These are phyloP conservation scores for Acanthamoeba sp. DNA, from an alignment of 208 protist species.

Conservation along the genomic window DNA sequence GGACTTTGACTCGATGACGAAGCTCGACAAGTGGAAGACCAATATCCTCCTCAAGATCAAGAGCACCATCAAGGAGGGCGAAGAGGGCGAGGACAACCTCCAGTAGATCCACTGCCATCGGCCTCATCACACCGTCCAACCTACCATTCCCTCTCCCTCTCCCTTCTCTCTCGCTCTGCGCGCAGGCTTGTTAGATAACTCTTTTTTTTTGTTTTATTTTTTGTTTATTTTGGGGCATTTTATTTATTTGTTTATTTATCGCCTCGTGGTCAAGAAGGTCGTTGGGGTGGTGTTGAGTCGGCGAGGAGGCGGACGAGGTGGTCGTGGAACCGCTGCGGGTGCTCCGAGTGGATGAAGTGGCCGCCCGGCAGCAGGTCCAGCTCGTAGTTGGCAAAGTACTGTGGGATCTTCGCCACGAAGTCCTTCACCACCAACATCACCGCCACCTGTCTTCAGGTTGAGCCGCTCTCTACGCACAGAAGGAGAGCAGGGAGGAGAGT, in stretches of 20 bases:
- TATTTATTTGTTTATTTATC: no score
- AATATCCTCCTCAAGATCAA: slow-evolving; percentile 85
- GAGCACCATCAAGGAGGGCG: slow-evolving; percentile 79
- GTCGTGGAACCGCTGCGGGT: slow-evolving; percentile 14
- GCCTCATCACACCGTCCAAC: no score
- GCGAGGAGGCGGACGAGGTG: not conserved
- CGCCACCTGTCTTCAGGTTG: no score
- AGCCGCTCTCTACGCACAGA: no score
- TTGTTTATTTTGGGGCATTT: no score
- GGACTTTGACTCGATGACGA: slow-evolving; percentile 86
- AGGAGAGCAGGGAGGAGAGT: not conserved
- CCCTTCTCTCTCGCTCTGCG: no score
- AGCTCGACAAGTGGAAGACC: slow-evolving; percentile 88
- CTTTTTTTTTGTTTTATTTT: no score
- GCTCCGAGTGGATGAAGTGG: slow-evolving; percentile 46
- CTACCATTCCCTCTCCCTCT: no score
- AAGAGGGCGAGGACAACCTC: slow-evolving; percentile 68
- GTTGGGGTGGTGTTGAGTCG: no score
- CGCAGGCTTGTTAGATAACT: no score
- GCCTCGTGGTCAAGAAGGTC: no score
- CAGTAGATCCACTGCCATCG: not conserved
- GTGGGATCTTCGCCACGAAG: slow-evolving; percentile 18
- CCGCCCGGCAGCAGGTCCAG: slow-evolving; percentile 5
- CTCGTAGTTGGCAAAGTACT: slow-evolving; percentile 52
- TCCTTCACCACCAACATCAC: not conserved